Conservation (phyloP, 2,329 filamentous ascomycete species). For the Acephala macrosclerotiorum region DNA sequence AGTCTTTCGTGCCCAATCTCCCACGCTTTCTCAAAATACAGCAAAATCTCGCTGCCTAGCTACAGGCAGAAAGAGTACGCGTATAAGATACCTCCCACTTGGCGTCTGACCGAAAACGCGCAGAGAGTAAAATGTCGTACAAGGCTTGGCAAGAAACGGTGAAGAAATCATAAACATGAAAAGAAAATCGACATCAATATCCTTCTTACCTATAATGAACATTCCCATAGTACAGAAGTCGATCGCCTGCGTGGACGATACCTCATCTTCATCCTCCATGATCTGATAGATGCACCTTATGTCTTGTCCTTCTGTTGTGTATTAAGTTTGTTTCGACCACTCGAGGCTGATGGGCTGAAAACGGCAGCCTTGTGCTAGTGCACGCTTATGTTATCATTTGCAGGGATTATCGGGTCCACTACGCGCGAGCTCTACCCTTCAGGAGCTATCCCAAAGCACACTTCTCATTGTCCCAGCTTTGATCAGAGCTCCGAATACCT, state of each 20-base stretch:
- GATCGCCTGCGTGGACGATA: slow-evolving; percentile 51
- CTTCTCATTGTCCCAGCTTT: slow-evolving; percentile 8
- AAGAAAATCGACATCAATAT: slow-evolving; percentile 14
- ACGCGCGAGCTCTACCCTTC: slow-evolving; percentile 5
- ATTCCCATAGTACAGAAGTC: slow-evolving; percentile 77
- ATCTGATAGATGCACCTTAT: slow-evolving; percentile 30
- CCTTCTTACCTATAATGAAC: slow-evolving; percentile 72
- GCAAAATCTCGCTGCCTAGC: background rate
- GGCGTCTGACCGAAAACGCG: background rate
- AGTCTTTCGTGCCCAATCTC: background rate
- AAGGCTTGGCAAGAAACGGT: slow-evolving; percentile 12
- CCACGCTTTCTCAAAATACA: no score
- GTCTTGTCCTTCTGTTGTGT: slow-evolving; percentile 14
- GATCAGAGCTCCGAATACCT: background rate
- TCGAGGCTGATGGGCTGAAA: slow-evolving; percentile 19
- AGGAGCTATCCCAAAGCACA: slow-evolving; percentile 18
- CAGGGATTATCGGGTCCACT: slow-evolving; percentile 1
- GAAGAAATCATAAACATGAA: slow-evolving; percentile 11
- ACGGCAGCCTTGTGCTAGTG: background rate
- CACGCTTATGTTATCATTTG: background rate
- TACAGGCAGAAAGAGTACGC: background rate
- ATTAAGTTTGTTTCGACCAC: slow-evolving; percentile 20
- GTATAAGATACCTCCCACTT: background rate
- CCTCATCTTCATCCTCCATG: slow-evolving; percentile 36
- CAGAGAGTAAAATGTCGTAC: background rate